Evolutionary conservation across 129 eudicot species (phyloP).

Genomic region (Calendula officinalis): DNA sequence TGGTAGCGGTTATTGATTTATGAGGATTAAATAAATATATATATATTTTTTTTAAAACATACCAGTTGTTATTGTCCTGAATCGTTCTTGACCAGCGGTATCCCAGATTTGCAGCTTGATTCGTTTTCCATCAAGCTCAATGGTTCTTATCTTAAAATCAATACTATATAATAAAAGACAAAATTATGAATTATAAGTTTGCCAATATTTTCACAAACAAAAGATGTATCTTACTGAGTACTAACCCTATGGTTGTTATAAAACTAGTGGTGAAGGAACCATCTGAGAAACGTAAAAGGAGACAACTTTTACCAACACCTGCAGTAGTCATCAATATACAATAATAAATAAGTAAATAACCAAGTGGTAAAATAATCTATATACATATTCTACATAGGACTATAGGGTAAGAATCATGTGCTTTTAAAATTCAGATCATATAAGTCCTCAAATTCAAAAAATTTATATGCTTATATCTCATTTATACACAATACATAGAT

Average conservation of each 20-base stretch:
- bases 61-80: too few species aligned
- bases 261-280: conserved; percentile 97
- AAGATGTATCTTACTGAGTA: neutral
- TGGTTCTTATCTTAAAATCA: too few species aligned
- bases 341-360: neutral
- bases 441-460: neutral
- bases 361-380: neutral
- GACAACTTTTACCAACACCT: conserved; percentile 99
- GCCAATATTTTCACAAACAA: too few species aligned
- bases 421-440: too few species aligned
- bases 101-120: too few species aligned
- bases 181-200: too few species aligned
- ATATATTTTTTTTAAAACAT: neutral
- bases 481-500: too few species aligned
- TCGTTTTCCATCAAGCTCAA: too few species aligned
- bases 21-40: neutral
- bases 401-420: neutral
- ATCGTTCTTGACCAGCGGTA: too few species aligned
- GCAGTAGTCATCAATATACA: conserved; percentile 5
- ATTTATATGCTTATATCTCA: neutral
- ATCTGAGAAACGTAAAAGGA: conserved; percentile 91
- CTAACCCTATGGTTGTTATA: conserved; percentile 93
- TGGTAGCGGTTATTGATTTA: neutral
- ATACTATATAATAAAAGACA: too few species aligned
- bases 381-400: neutral